A percentile compares a stretch with the other conserved stretches of the same genome.
These are phyloP conservation scores for Claviceps humidiphila DNA, from an alignment of 2,329 filamentous ascomycete species.

Conservation along the genomic window DNA sequence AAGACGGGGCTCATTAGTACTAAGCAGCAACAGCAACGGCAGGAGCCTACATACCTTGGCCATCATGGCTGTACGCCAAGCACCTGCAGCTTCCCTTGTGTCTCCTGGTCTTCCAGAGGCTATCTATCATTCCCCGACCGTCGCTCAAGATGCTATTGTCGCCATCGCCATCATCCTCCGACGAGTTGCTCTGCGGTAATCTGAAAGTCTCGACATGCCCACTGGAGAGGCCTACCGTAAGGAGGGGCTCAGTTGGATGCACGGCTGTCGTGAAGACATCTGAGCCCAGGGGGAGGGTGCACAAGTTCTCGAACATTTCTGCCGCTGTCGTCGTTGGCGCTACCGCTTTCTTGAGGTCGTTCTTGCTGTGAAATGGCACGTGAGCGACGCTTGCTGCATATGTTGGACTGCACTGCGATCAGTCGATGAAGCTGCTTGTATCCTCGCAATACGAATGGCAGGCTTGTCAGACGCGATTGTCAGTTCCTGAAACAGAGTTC, in stretches of 20 bases:
- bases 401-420: background rate
- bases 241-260: constrained; percentile 70
- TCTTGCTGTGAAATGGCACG: background rate
- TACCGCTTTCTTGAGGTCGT: background rate
- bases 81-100: constrained; percentile 91
- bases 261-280: constrained; percentile 84
- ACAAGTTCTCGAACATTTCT: constrained; percentile 79
- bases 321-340: background rate
- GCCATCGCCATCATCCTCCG: constrained; percentile 36
- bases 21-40: background rate
- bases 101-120: constrained; percentile 71
- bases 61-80: constrained; percentile 67
- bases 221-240: constrained; percentile 72
- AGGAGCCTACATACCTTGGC: constrained; percentile 37
- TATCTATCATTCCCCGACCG: constrained; percentile 67
- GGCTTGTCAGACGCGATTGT: background rate
- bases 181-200: constrained; percentile 42
- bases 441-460: background rate
- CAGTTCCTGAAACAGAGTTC: background rate
- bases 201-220: constrained; percentile 80
- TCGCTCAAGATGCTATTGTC: constrained; percentile 37
- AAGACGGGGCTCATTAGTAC: background rate
- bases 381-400: background rate
- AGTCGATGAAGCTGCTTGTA: background rate
- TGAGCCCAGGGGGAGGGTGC: constrained; percentile 70